Conservation (phyloP, 1,284 basidiomycete species). For the Leccinum angustisporum region DNA sequence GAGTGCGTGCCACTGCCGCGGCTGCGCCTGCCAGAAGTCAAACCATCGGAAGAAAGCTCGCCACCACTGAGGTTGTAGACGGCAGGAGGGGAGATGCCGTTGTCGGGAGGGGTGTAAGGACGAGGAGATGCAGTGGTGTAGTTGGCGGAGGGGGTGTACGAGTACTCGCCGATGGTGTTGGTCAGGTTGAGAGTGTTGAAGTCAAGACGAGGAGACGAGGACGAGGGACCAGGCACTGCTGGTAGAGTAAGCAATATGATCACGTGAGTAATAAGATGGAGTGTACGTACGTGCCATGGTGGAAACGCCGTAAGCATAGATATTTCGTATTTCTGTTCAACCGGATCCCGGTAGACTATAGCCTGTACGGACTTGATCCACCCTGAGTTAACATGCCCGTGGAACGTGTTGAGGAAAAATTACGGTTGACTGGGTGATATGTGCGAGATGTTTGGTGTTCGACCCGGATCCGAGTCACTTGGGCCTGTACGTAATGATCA, state of each 20-base stretch:
- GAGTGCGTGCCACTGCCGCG: conserved; percentile 66
- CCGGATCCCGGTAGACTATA: too few species aligned
- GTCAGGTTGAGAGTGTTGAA: conserved; percentile 62
- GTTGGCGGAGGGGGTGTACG: conserved; percentile 45
- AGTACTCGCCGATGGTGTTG: conserved; percentile 60
- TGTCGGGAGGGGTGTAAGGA: conserved; percentile 66
- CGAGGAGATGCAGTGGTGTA: conserved; percentile 58
- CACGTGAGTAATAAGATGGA: not conserved
- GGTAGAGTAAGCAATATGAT: conserved; percentile 15
- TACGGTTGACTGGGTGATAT: too few species aligned
- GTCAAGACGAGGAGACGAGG: conserved; percentile 58
- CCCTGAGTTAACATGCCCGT: too few species aligned
- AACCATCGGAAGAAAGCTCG: conserved; percentile 68
- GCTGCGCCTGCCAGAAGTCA: conserved; percentile 61
- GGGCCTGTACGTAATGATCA: too few species aligned
- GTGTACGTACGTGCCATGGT: too few species aligned
- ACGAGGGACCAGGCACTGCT: conserved; percentile 43
- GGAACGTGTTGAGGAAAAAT: too few species aligned
- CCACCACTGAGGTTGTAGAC: conserved; percentile 61
- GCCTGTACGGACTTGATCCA: too few species aligned
- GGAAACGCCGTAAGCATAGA: too few species aligned
- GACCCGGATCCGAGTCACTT: too few species aligned
- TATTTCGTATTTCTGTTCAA: too few species aligned
- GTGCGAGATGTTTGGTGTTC: too few species aligned
- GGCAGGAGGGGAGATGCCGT: conserved; percentile 66